A percentile compares a stretch with the other conserved stretches of the same genome.
Conservation (phyloP, 768 basidiomycete species). For the Boletus edulis region DNA sequence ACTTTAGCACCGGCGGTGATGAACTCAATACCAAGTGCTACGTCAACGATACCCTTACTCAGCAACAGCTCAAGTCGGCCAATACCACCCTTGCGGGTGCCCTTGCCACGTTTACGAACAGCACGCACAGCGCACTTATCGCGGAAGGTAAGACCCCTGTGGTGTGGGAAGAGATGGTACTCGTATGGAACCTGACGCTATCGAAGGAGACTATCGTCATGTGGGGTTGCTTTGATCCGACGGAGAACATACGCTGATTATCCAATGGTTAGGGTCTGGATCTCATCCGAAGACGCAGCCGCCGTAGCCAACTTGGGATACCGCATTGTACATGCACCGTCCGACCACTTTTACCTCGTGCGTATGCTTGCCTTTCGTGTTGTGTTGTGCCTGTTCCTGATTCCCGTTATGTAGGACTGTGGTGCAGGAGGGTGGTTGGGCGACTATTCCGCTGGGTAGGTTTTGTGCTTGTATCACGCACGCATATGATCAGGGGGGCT, state of each 20-base stretch:
- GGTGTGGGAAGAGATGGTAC: slow-evolving; percentile 74
- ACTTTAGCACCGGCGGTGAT: slow-evolving; percentile 82
- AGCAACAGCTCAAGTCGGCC: slow-evolving; percentile 47
- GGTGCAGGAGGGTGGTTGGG: slow-evolving; percentile 50
- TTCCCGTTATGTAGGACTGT: slow-evolving; percentile 34
- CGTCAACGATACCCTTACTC: slow-evolving; percentile 55
- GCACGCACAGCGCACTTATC: slow-evolving; percentile 55
- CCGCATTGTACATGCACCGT: slow-evolving; percentile 46
- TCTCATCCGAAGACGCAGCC: slow-evolving; percentile 39
- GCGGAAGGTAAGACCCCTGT: slow-evolving; percentile 68
- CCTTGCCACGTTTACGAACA: slow-evolving; percentile 57
- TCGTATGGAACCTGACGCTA: slow-evolving; percentile 38
- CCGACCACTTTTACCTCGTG: slow-evolving; percentile 54
- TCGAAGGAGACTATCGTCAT: slow-evolving; percentile 42
- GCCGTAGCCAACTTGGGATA: slow-evolving; percentile 39
- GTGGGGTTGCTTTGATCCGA: slow-evolving; percentile 12
- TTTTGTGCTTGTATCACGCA: not conserved
- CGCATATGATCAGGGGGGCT: not conserved
- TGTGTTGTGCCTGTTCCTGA: not conserved
- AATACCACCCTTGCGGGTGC: slow-evolving; percentile 62
- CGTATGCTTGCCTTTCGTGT: not conserved
- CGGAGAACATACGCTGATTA: not conserved
- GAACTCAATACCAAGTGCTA: slow-evolving; percentile 75
- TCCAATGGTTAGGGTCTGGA: slow-evolving; percentile 39
- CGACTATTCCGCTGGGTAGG: slow-evolving; percentile 30